phyloP scores from a whole-genome alignment of 2,329 filamentous ascomycete species.

The Sporothrix pseudoabietina region DNA sequence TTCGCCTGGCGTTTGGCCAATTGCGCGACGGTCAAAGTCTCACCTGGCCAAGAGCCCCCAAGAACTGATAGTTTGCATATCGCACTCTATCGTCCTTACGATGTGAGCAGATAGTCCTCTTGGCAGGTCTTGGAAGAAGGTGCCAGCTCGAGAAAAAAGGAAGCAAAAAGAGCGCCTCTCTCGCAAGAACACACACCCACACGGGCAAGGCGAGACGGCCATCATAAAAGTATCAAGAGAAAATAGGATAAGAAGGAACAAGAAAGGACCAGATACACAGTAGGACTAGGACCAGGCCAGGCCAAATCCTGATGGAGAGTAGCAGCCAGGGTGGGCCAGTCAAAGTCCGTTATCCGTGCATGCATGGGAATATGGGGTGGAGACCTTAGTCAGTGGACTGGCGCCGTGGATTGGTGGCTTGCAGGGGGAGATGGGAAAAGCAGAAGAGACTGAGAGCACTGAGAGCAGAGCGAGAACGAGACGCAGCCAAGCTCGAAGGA shows the following conservation, averaged over 20 bases:
- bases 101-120: neutral
- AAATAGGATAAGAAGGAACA: neutral
- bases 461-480: neutral
- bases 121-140: constrained; percentile 21
- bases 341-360: constrained; percentile 32
- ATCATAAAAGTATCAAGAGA: neutral
- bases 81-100: neutral
- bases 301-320: constrained; percentile 27
- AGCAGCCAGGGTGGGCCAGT: constrained; percentile 26
- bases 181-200: neutral
- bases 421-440: neutral
- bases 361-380: constrained; percentile 24
- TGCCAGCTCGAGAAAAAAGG: neutral
- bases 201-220: neutral
- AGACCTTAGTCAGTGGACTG: neutral
- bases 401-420: constrained; percentile 7
- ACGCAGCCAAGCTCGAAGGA: neutral
- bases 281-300: constrained; percentile 8
- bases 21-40: neutral
- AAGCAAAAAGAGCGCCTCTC: neutral
- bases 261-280: neutral
- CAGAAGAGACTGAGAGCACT: neutral
- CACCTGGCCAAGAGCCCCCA: constrained; percentile 10
- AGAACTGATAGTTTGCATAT: neutral
- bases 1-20: neutral